phyloP scores from a whole-genome alignment of 164 flowering plant species.

The Chloranthus sessilifolius region DNA sequence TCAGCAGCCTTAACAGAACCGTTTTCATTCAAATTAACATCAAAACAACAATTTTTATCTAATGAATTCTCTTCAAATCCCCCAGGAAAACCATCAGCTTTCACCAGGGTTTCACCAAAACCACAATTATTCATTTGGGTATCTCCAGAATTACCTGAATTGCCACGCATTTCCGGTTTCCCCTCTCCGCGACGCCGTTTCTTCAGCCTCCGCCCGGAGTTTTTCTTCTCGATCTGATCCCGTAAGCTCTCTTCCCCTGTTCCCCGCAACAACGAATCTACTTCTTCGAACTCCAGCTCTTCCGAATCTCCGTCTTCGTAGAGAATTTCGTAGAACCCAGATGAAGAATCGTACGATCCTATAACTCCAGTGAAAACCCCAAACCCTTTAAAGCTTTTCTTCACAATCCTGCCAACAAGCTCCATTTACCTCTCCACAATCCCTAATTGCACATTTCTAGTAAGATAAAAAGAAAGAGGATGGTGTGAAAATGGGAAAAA shows the following conservation, averaged over 20 bases:
- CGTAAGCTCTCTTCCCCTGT: neutral
- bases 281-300: conserved; percentile 39
- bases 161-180: neutral
- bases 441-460: too few relatives aligned
- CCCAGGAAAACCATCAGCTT: conserved; percentile 3
- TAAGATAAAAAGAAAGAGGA: too few relatives aligned
- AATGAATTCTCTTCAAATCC: conserved; percentile 10
- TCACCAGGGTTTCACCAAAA: neutral
- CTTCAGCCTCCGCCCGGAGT: conserved; percentile 32
- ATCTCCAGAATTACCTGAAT: conserved; percentile 3
- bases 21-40: conserved; percentile 16
- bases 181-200: conserved; percentile 23
- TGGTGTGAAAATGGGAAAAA: too few relatives aligned
- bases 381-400: conserved; percentile 42
- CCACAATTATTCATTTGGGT: conserved; percentile 9
- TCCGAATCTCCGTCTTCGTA: conserved; percentile 64
- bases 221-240: conserved; percentile 12
- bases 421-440: too few relatives aligned
- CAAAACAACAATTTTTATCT: conserved; percentile 19
- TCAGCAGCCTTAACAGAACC: conserved; percentile 7
- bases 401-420: conserved; percentile 51
- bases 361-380: conserved; percentile 42
- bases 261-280: conserved; percentile 24
- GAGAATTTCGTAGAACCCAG: conserved; percentile 41
- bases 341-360: conserved; percentile 38